Percentiles rank a stretch among this genome's conserved stretches.
phyloP scores from a whole-genome alignment of 179 eudicot species.

The Vitellaria paradoxa region DNA sequence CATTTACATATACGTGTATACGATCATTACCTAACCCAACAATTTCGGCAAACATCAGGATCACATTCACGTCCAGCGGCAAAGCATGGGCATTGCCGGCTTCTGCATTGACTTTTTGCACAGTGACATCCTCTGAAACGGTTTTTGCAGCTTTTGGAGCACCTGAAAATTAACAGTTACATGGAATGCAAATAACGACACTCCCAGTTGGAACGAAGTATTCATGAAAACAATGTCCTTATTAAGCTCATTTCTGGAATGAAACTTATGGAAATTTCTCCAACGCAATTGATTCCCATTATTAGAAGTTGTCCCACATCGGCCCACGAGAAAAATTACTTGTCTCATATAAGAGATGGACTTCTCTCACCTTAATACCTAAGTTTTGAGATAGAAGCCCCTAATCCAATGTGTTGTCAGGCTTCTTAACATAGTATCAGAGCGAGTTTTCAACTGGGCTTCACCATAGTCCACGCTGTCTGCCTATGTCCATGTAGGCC shows the following conservation, averaged over 20 bases:
- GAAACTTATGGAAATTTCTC: background rate
- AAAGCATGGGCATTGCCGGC: slow-evolving; percentile 97
- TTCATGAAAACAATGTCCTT: background rate
- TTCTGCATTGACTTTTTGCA: slow-evolving; percentile 99
- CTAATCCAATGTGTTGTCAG: too few relatives aligned
- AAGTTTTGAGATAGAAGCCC: too few relatives aligned
- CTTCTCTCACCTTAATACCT: too few relatives aligned
- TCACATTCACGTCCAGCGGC: slow-evolving; percentile 99
- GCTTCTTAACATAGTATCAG: too few relatives aligned
- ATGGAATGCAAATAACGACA: slow-evolving; percentile 4
- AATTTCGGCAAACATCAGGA: slow-evolving; percentile 96
- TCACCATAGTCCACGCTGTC: too few relatives aligned
- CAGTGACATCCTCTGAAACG: slow-evolving; percentile 97
- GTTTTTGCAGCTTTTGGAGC: slow-evolving; percentile 91
- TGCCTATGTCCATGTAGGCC: too few relatives aligned
- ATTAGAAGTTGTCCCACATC: too few relatives aligned
- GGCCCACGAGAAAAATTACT: too few relatives aligned
- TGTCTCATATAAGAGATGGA: too few relatives aligned
- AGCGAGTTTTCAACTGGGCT: too few relatives aligned
- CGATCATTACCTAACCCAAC: slow-evolving; percentile 88
- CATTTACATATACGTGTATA: background rate
- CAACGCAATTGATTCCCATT: background rate
- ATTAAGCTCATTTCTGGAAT: background rate
- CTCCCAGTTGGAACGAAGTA: background rate
- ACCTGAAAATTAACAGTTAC: slow-evolving; percentile 44